Percentiles rank a stretch among this genome's conserved stretches.
Evolutionary conservation across 768 basidiomycete genomes (phyloP).

Genomic region (Rhizopogon vesiculosus): DNA sequence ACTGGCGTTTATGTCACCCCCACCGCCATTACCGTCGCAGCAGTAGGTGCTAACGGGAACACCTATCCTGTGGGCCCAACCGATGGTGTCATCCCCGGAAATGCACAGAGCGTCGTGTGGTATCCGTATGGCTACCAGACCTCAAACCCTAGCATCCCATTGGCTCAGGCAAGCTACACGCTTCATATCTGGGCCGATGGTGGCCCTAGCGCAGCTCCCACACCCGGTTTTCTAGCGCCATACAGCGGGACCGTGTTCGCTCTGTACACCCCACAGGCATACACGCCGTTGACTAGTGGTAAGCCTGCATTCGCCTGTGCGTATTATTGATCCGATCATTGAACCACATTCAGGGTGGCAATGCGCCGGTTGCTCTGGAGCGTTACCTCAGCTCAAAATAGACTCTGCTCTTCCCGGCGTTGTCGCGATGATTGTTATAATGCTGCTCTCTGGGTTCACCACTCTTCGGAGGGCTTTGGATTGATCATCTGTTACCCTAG

Average conservation of each 20-base stretch:
- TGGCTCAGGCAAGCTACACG: slow-evolving; percentile 58
- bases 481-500: slow-evolving; percentile 8
- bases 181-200: slow-evolving; percentile 52
- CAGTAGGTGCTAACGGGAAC: slow-evolving; percentile 62
- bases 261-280: slow-evolving; percentile 54
- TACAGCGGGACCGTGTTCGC: slow-evolving; percentile 54
- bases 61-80: slow-evolving; percentile 65
- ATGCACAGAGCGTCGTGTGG: slow-evolving; percentile 51
- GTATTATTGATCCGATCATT: not conserved
- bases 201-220: slow-evolving; percentile 43
- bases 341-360: slow-evolving; percentile 20
- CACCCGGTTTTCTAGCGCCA: slow-evolving; percentile 49
- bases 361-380: slow-evolving; percentile 24
- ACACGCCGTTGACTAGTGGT: slow-evolving; percentile 50
- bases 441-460: slow-evolving; percentile 30
- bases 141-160: slow-evolving; percentile 44
- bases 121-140: slow-evolving; percentile 54
- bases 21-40: slow-evolving; percentile 52
- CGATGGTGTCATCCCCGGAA: slow-evolving; percentile 46
- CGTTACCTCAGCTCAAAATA: slow-evolving; percentile 24
- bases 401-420: slow-evolving; percentile 29
- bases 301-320: slow-evolving; percentile 1
- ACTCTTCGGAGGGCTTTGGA: slow-evolving; percentile 27
- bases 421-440: slow-evolving; percentile 23
- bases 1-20: slow-evolving; percentile 52